Conservation (phyloP, 1,284 basidiomycete genomes). For the Xerocomus cyaneibrunnescens region DNA sequence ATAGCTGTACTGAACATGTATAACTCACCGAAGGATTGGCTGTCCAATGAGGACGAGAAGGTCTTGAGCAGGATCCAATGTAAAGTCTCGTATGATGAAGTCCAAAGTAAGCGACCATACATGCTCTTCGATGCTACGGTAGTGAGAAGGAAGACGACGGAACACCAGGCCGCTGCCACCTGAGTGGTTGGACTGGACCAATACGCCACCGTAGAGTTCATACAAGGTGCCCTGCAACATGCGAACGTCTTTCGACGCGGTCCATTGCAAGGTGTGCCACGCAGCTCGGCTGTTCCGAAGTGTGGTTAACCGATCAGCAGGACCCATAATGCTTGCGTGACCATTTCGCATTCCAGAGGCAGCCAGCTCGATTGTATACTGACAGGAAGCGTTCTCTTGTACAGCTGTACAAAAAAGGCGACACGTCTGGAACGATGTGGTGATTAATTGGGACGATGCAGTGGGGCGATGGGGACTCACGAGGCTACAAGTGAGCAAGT, state of each 20-base stretch:
- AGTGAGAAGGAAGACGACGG: conserved; percentile 48
- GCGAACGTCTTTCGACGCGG: conserved; percentile 35
- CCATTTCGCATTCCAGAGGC: conserved; percentile 50
- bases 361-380: conserved; percentile 55
- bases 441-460: not conserved
- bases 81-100: conserved; percentile 53
- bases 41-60: conserved; percentile 53
- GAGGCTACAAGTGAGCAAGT: conserved; percentile 41
- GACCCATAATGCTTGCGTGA: conserved; percentile 27
- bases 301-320: conserved; percentile 40
- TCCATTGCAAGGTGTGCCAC: conserved; percentile 49
- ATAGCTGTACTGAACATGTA: not conserved
- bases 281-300: conserved; percentile 46
- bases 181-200: conserved; percentile 44
- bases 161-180: conserved; percentile 41
- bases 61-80: conserved; percentile 62
- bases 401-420: conserved; percentile 41
- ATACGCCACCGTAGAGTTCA: conserved; percentile 62
- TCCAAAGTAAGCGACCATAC: conserved; percentile 48
- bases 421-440: conserved; percentile 42
- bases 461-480: conserved; percentile 12
- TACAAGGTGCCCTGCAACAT: conserved; percentile 45
- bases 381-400: conserved; percentile 39
- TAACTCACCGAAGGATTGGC: conserved; percentile 33
- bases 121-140: conserved; percentile 46